A percentile compares a stretch with the other conserved stretches of the same genome.
phyloP scores from a whole-genome alignment of 768 basidiomycete species.

The Agrocybe pediades region DNA sequence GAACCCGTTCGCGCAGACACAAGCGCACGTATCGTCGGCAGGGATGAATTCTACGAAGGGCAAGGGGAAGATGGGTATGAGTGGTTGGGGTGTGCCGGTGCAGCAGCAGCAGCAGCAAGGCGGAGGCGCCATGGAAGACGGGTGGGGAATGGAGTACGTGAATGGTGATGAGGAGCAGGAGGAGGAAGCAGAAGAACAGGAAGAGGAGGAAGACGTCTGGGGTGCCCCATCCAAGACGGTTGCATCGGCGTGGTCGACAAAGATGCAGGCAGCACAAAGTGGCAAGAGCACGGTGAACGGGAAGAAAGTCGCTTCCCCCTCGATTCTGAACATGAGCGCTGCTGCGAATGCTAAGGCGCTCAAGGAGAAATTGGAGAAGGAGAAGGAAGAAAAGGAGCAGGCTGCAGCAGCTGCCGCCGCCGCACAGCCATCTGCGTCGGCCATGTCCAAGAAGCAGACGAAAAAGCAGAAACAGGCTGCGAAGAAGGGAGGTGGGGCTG shows the following conservation, averaged over 20 bases:
- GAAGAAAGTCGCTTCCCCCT: neutral
- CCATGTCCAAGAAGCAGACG: slow-evolving; percentile 25
- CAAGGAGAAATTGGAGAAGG: neutral
- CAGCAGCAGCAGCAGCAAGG: neutral
- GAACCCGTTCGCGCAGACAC: neutral
- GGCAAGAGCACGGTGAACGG: neutral
- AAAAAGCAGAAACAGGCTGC: slow-evolving; percentile 33
- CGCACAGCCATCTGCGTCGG: slow-evolving; percentile 1
- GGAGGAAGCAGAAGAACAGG: neutral
- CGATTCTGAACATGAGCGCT: neutral
- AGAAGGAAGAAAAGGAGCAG: neutral
- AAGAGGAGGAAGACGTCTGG: slow-evolving; percentile 10
- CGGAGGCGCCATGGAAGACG: neutral
- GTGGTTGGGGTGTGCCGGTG: neutral
- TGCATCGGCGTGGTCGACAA: neutral
- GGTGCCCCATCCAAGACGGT: slow-evolving; percentile 5
- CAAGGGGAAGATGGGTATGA: neutral
- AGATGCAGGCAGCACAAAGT: neutral
- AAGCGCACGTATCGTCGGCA: neutral
- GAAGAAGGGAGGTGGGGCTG: slow-evolving; percentile 18
- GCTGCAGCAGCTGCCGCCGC: neutral
- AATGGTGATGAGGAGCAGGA: slow-evolving; percentile 2
- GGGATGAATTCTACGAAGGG: no score
- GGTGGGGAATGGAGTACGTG: neutral
- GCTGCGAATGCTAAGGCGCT: neutral